Base-by-base conservation (phyloP, 192 early-diverging fungal species). In the Globomyces pollinis-pini region DNA sequence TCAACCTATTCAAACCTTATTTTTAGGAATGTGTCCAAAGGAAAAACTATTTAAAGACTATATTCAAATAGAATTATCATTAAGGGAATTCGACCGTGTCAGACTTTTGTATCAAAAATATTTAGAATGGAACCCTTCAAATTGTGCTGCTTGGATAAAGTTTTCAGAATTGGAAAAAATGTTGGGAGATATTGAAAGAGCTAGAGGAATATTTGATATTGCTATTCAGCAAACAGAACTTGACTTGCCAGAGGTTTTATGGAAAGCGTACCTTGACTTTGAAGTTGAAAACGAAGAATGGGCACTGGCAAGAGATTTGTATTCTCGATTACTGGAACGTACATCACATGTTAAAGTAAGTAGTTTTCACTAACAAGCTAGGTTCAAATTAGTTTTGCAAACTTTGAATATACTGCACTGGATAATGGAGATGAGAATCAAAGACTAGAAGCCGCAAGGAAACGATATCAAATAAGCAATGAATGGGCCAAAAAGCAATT, bases 251-350 rank as follows among this genome's bases (percentile, higher is more conserved):
- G 96, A 99, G 63, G 81, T 98, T 13, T 67, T 99, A 41, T 99
- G 96, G 96, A 99, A 96, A 70, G 85, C 90, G 0, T 99, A 89
- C 65, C 95, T 99, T 65, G 86, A 99, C 63, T 94, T 96, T 74
- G 93, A 96, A 62, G 81, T 84, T 31, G 78, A 79, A 12, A 85
- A 91, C 60, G 83, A 75, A 52, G 91, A 96, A 73, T 91, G 83
- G 67, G 75, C 70, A 0, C 74, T 78, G n/a, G 90, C 89, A 0
- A 71, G 93, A 32, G 61, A 59, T 1, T 70, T 99, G 28, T 99
- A 99, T 74, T 72, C 87, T 63, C 74, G 91, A 5, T 66, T 99
- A 44, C 68, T 99, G 59, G 62, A 86, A 36, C 78, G 89, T 52
- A 94, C 94, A 16, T 85, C 84, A 20, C 96, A 99, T 54, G 93